Conservation (phyloP, 2,329 filamentous ascomycete species). For the Stachybotrys echinatus region DNA sequence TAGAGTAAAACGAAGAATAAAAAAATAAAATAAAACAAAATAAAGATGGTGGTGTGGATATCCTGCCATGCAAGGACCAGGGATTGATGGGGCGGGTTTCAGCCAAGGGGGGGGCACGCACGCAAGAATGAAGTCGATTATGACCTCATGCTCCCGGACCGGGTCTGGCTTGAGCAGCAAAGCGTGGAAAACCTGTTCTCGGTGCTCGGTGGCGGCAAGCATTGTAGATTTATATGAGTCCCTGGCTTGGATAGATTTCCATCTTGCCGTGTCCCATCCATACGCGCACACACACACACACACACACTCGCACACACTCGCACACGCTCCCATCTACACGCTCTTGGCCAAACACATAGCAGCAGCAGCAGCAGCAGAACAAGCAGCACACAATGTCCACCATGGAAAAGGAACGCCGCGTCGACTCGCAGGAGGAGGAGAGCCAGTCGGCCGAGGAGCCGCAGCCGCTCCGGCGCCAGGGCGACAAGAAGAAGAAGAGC, state of each 20-base stretch:
- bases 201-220: not conserved
- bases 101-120: not conserved
- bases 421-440: conserved; percentile 14
- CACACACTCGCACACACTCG: no score
- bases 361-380: no score
- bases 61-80: not conserved
- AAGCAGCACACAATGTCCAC: no score
- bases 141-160: conserved; percentile 22
- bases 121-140: conserved; percentile 10
- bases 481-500: conserved; percentile 23
- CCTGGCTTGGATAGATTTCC: conserved; percentile 2
- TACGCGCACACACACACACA: no score
- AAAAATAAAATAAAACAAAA: no score
- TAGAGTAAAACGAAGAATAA: not conserved
- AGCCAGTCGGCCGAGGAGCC: conserved; percentile 16
- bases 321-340: no score
- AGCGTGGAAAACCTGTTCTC: conserved; percentile 26
- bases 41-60: no score
- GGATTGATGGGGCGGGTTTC: not conserved
- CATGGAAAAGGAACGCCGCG: conserved; percentile 20
- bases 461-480: conserved; percentile 14
- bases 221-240: conserved; percentile 16
- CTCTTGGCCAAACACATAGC: no score
- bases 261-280: not conserved
- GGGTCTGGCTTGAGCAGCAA: no score